These are phyloP conservation scores for Penicillium paneum DNA, from an alignment of 2,329 filamentous ascomycete genomes.

Conservation along the genomic window DNA sequence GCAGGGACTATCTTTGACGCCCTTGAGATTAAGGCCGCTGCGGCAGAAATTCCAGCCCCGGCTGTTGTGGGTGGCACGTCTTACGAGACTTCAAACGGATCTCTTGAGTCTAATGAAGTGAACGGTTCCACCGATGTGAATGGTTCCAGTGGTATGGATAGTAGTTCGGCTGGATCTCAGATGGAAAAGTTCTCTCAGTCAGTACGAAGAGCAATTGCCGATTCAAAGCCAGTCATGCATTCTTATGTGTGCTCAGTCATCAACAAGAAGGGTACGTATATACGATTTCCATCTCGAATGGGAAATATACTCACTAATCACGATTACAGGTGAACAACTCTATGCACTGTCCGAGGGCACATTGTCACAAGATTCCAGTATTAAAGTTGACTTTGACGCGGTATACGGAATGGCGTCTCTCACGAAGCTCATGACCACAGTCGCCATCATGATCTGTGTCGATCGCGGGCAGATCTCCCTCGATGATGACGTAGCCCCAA, in stretches of 20 bases:
- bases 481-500: no score
- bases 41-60: neutral
- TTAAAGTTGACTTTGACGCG: neutral
- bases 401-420: neutral
- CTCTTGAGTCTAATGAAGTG: neutral
- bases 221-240: constrained; percentile 3
- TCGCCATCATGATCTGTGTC: constrained; percentile 47
- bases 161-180: neutral
- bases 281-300: neutral
- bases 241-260: constrained; percentile 3
- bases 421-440: constrained; percentile 46
- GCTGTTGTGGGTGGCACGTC: neutral
- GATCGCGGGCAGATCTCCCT: no score
- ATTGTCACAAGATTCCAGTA: neutral
- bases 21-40: neutral
- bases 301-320: neutral
- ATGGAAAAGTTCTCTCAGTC: neutral
- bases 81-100: neutral
- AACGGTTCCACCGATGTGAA: neutral
- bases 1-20: constrained; percentile 1
- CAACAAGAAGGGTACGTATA: neutral
- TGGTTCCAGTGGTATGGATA: neutral
- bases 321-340: neutral
- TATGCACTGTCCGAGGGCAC: neutral
- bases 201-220: neutral